Percentiles rank a stretch among this genome's conserved stretches.
Conservation (phyloP, 2,329 filamentous ascomycete species). For the Fusarium xylarioides region DNA sequence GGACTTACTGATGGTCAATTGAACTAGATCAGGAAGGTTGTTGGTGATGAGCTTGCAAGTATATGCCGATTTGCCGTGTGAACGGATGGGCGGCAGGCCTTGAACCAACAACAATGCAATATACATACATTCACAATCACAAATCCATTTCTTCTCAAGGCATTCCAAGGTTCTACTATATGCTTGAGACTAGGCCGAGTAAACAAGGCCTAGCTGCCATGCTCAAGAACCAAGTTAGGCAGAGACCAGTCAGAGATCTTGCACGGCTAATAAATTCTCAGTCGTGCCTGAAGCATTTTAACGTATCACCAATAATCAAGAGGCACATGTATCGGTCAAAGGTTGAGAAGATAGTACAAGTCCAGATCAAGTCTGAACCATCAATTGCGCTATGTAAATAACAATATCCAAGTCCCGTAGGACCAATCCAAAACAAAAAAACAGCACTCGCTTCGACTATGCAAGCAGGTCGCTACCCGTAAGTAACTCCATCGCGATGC, state of each 20-base stretch:
- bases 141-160: too few relatives aligned
- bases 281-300: too few relatives aligned
- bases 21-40: background rate
- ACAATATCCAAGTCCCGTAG: background rate
- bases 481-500: conserved; percentile 29
- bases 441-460: conserved; percentile 33
- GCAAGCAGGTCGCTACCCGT: conserved; percentile 25
- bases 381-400: conserved; percentile 16
- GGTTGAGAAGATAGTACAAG: background rate
- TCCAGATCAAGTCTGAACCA: background rate
- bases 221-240: too few relatives aligned
- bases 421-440: conserved; percentile 6
- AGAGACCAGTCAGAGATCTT: background rate
- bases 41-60: background rate
- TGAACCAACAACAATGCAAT: background rate
- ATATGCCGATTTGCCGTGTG: background rate
- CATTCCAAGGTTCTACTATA: too few relatives aligned
- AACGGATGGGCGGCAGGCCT: too few relatives aligned
- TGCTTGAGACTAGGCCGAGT: fast-evolving
- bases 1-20: too few relatives aligned
- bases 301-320: too few relatives aligned
- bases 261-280: background rate
- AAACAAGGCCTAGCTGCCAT: too few relatives aligned
- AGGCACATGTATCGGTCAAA: background rate
- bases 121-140: fast-evolving